Base-by-base conservation (phyloP, 2,329 filamentous ascomycete species). In the Reticulascus tulasneorum region DNA sequence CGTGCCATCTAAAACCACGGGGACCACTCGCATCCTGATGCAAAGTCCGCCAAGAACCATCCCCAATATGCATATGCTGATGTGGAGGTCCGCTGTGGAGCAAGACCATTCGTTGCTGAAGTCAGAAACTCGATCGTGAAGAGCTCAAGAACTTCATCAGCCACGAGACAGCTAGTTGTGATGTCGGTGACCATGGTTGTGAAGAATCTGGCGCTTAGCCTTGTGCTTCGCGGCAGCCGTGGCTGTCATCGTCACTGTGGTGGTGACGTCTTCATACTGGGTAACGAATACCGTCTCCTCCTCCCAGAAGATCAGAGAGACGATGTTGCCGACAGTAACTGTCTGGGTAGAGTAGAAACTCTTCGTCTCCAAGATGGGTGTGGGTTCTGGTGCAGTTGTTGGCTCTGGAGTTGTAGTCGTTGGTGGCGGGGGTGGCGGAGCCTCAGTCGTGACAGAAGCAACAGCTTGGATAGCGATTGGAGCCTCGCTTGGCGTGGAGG, bases 281-380 rank as follows among this genome's bases (percentile, higher is more conserved):
- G 71, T 77, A 12, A 77, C 70, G 33, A 69, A 77, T 19, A 78
- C 66, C 5, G 69, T 50, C 29, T 73, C 66, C 57, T 79, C 66
- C 34, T 74, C 69, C 69, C 73, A 77, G 10, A 78, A 54, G 16
- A 82, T 67, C 59, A 80, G 71, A 43, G 66, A 66, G 10, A 82
- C 71, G 7, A 67, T 47, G 28, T 65, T 63, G 33, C 67, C 67
- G 8, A 60, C 59, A 13, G 75, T 79, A 29, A 71, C 43, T 42
- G 66, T 78, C 46, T 77, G 56, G 6, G 76, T 82, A 54, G 69
- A 73, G 42, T 28, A 64, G 54, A 46, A 66, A 45, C 47, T 39
- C 24, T 39, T 58, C 12, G 54, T 51, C 15, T 59, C 57, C 22
- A 62, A 56, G 9, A 58, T 55, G 5, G 53, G 47, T n/a, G 32